A percentile compares a stretch with the other conserved stretches of the same genome.
These are phyloP conservation scores for Diaporthe nobilis DNA, from an alignment of 2,329 filamentous ascomycete species.

Conservation along the genomic window DNA sequence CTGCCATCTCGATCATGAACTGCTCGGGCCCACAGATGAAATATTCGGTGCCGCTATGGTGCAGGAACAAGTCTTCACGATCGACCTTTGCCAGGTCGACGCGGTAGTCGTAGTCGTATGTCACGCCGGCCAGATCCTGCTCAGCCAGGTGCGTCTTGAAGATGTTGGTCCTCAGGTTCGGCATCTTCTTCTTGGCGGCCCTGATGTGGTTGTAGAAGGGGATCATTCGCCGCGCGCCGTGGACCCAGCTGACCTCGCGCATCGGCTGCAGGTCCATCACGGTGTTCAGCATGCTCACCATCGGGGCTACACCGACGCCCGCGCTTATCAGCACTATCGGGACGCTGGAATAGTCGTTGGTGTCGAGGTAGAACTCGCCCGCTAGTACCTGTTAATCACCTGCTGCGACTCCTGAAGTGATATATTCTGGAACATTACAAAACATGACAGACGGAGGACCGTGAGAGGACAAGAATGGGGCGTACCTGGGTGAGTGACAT, in stretches of 20 bases:
- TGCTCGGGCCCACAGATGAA: conserved; percentile 68
- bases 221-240: conserved; percentile 66
- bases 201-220: conserved; percentile 69
- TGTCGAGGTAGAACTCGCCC: conserved; percentile 72
- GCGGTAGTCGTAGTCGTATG: conserved; percentile 60
- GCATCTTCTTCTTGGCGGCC: conserved; percentile 54
- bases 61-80: conserved; percentile 60
- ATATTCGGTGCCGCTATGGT: conserved; percentile 63
- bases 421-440: too few species aligned
- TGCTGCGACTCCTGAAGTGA: too few species aligned
- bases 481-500: conserved; percentile 73
- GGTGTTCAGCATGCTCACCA: conserved; percentile 73
- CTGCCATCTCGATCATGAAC: conserved; percentile 67
- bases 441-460: too few species aligned
- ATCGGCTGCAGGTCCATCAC: conserved; percentile 59
- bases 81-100: conserved; percentile 63
- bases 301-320: conserved; percentile 71
- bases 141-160: conserved; percentile 65
- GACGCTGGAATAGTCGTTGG: conserved; percentile 53
- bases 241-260: conserved; percentile 71
- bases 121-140: conserved; percentile 59
- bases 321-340: conserved; percentile 74
- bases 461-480: too few species aligned
- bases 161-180: conserved; percentile 59
- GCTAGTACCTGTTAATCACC: conserved; percentile 44